These are phyloP conservation scores for Xylariaceae sp. DNA, from an alignment of 2,329 filamentous ascomycete species.

Conservation along the genomic window DNA sequence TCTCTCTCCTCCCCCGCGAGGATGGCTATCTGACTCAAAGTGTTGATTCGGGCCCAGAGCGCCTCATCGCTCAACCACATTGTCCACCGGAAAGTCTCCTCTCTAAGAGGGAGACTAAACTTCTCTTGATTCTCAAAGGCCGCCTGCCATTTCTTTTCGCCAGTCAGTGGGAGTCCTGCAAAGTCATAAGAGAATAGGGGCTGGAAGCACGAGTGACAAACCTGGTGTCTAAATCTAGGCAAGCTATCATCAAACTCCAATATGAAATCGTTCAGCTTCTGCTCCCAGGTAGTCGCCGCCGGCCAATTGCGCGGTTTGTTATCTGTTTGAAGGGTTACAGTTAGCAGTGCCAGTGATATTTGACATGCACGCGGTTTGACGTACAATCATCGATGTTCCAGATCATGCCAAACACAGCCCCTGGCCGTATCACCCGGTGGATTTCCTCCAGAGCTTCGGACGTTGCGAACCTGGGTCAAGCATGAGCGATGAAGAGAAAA, in stretches of 20 bases:
- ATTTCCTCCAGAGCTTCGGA: constrained; percentile 58
- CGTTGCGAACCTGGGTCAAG: constrained; percentile 58
- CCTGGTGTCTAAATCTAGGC: constrained; percentile 58
- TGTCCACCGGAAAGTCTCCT: constrained; percentile 52
- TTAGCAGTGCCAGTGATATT: no score
- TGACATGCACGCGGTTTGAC: constrained; percentile 18
- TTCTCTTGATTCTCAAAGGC: constrained; percentile 56
- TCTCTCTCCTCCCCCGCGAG: constrained; percentile 47
- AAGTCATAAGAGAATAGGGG: background rate
- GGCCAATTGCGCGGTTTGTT: constrained; percentile 56
- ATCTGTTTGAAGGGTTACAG: constrained; percentile 40
- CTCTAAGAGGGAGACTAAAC: constrained; percentile 58
- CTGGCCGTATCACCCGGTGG: constrained; percentile 58
- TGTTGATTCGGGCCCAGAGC: constrained; percentile 59
- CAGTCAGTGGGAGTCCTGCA: constrained; percentile 7
- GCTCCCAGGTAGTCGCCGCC: constrained; percentile 56
- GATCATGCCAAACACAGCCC: constrained; percentile 58
- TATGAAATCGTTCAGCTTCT: constrained; percentile 55
- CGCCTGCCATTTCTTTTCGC: constrained; percentile 49
- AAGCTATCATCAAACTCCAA: constrained; percentile 51
- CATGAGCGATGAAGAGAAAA: constrained; percentile 5
- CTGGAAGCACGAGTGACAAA: constrained; percentile 15
- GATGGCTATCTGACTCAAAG: constrained; percentile 62
- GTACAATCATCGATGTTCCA: constrained; percentile 71
- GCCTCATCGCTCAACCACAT: constrained; percentile 53